Conservation (phyloP, 768 basidiomycete genomes). For the Leccinum imitatum region DNA sequence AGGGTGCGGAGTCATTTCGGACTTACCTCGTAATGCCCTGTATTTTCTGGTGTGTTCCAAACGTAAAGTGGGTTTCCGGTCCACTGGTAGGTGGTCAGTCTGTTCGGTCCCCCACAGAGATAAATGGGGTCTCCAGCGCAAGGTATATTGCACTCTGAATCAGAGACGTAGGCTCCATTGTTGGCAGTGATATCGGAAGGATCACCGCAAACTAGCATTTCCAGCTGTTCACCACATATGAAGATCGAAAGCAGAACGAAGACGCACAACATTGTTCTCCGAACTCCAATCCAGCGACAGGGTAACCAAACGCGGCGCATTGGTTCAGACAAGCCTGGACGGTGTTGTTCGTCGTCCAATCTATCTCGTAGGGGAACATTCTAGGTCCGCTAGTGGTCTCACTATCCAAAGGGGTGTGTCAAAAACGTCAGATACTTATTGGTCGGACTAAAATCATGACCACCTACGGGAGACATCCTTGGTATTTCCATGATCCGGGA, state of each 20-base stretch:
- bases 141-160: slow-evolving; percentile 43
- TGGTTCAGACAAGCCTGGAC: slow-evolving; percentile 63
- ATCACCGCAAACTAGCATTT: slow-evolving; percentile 66
- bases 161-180: slow-evolving; percentile 32
- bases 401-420: slow-evolving; percentile 31
- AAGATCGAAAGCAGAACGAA: not conserved
- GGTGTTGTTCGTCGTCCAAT: slow-evolving; percentile 61
- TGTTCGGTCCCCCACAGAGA: slow-evolving; percentile 60
- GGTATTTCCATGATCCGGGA: slow-evolving; percentile 62
- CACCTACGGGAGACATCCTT: slow-evolving; percentile 65
- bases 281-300: slow-evolving; percentile 68
- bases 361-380: slow-evolving; percentile 61
- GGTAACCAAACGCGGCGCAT: slow-evolving; percentile 70
- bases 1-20: not conserved
- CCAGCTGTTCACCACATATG: not conserved
- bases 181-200: slow-evolving; percentile 46
- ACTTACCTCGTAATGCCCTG: slow-evolving; percentile 67
- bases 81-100: slow-evolving; percentile 56
- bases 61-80: slow-evolving; percentile 47
- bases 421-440: not conserved
- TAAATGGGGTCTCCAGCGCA: slow-evolving; percentile 73
- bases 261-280: slow-evolving; percentile 73
- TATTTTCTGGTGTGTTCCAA: slow-evolving; percentile 67
- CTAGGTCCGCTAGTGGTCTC: slow-evolving; percentile 44
- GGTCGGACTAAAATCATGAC: not conserved